Base-by-base conservation (phyloP, 768 basidiomycete genomes). In the Podaxis mareebaensis region DNA sequence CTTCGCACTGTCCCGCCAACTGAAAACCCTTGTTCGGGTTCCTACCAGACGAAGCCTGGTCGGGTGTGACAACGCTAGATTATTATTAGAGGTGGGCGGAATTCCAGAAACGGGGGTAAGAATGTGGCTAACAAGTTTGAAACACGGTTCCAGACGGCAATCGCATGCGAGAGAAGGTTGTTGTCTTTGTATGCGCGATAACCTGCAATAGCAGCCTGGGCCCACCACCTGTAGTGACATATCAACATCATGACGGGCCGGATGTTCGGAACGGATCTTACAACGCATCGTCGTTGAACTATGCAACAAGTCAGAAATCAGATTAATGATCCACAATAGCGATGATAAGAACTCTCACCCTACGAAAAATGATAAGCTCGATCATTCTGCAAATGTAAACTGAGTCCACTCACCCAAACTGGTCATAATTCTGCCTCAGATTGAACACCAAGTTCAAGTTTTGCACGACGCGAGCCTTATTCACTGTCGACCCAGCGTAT, bases 241-340 rank as follows among this genome's bases (percentile, higher is more conserved):
- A 28, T 42, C 44, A 33, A 20, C 3, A 42, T 15, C 49, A 44
- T 4, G 46, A 28, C 22, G 17, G 6, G 13, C 7, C 15, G 52
- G 55, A 40, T 40, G 11, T 38, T 20, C 13, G 58, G 36, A 24
- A 17, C 17, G 20, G 8, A 2, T 69, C 75, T 62, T 58, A 80
- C 81, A 82, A 63, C 2, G 82, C 80, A 68, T 83, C 81, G 46
- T 83, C 82, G 54, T 83, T 83, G 67, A 68, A 83, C 80, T 80
- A 52, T 10, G 24, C 30, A 15, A 56, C 20, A 51, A 15, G 52
- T 30, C 24, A 30, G 49, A 39, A 42, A 46, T 48, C 48, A 22
- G 3, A 8, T 20, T 49, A 58, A 60, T 36, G 20, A 33, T 20
- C 22, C 55, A 48, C 8, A 22, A 61, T 15, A 52, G 57, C 20